Percentiles rank a stretch among this genome's conserved stretches.
phyloP scores from a whole-genome alignment of 176 grass and related monocot species.

The Oryza meyeriana region DNA sequence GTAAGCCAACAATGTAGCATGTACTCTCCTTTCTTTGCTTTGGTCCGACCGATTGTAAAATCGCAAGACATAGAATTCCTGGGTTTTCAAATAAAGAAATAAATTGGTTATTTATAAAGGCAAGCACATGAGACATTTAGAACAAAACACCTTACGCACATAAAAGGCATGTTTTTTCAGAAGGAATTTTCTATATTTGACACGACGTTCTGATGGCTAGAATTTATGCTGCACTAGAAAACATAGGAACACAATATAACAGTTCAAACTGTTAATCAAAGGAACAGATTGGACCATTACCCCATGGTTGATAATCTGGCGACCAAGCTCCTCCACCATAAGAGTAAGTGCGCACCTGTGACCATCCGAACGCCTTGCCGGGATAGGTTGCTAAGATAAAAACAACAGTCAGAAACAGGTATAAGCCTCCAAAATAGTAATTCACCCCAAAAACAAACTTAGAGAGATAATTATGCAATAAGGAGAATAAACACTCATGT shows the following conservation, averaged over 20 bases:
- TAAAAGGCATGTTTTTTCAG: background rate
- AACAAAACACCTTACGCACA: background rate
- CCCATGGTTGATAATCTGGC: conserved; percentile 45
- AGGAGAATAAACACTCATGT: background rate
- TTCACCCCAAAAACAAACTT: background rate
- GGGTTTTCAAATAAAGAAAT: conserved; percentile 30
- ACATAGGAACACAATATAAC: background rate
- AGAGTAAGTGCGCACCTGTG: too few species aligned
- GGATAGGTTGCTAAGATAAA: conserved; percentile 68
- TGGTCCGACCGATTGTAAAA: conserved; percentile 74
- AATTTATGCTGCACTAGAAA: background rate
- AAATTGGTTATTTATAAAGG: conserved; percentile 8
- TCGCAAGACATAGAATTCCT: conserved; percentile 76
- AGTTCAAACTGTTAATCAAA: conserved; percentile 13
- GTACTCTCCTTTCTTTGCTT: conserved; percentile 96
- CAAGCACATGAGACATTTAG: conserved; percentile 4
- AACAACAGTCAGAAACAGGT: conserved; percentile 27
- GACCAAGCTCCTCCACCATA: conserved; percentile 71
- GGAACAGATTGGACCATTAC: conserved; percentile 39
- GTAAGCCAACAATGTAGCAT: too few species aligned
- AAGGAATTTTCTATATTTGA: background rate
- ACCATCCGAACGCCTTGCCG: conserved; percentile 66
- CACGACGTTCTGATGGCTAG: background rate
- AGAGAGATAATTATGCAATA: background rate
- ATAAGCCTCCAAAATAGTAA: conserved; percentile 11